Base-by-base conservation (phyloP, 768 basidiomycete species). In the Suillus luteus region DNA sequence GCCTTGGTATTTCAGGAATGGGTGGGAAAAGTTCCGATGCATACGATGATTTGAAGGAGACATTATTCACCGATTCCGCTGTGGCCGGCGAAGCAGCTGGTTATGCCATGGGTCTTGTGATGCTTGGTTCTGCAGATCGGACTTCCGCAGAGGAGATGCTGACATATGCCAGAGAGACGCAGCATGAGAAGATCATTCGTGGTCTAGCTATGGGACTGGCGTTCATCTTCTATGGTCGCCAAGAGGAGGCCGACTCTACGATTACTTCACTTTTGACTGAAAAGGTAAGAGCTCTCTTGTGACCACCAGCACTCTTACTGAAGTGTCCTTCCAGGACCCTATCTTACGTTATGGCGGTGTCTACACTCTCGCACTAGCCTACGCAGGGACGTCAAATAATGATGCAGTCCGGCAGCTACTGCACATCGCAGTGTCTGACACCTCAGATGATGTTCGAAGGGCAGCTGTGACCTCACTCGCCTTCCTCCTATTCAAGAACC, bases 121-220 rank as follows among this genome's bases (percentile, higher is more conserved):
- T 98, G 96, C 84, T 99, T 7, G 97, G 95, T n/a, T 95, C 94
- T 3, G 95, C 87, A 17, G 88, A 88, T 49, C 80, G 83, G 35
- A 88, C 86, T 43, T 86, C 88, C 61, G 86, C 95, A 41, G 89
- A 92, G 35, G 97, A 99, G 78, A 99, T 98, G 96, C 80, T 98
- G 62, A 86, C 90, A 60, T 99, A 99, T 72, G 95, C 97, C 35
- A 86, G 91, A 62, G 97, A 99, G 73, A 99, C 97, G 1, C 95
- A 97, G 71, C 97, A 99, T 73, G 97, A 99, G 81, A 99, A 99
- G 81, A 99, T 99, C 71, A 99, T 99, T 62, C 90, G 97, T 52
- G 95, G 95, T 67, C 83, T 99, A 61, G 93, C 96, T 8, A 84
- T 99, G 69, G 96, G 96, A 24, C 82, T 95, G 51, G 93, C 94